These are phyloP conservation scores for Globisporangium carolinianum DNA, from an alignment of 352 stramenopile species.

Conservation along the genomic window DNA sequence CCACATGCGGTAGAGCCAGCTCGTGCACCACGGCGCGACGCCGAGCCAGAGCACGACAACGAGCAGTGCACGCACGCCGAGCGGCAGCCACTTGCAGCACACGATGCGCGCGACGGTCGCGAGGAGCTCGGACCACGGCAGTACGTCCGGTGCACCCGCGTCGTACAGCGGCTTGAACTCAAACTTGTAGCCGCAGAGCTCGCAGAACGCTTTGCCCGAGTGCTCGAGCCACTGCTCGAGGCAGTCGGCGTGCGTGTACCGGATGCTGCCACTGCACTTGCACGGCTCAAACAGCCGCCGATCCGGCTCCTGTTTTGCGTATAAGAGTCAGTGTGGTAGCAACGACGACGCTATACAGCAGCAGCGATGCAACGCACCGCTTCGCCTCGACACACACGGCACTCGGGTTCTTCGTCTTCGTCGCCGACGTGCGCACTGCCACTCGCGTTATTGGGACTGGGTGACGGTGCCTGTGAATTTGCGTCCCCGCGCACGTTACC, in stretches of 20 bases:
- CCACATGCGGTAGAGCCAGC: conserved; percentile 94
- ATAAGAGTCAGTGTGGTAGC: background rate
- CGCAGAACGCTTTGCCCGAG: conserved; percentile 88
- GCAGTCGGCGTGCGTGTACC: conserved; percentile 92
- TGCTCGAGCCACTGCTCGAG: conserved; percentile 92
- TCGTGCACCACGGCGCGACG: conserved; percentile 86
- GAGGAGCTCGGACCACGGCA: conserved; percentile 86
- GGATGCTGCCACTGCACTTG: conserved; percentile 94
- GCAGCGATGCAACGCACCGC: conserved; percentile 36
- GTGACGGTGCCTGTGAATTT: background rate
- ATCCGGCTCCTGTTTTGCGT: conserved; percentile 39
- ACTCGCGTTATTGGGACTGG: background rate
- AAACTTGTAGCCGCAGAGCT: conserved; percentile 92
- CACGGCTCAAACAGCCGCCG: conserved; percentile 82
- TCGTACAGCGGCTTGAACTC: conserved; percentile 91
- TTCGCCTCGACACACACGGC: conserved; percentile 90
- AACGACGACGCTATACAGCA: too few relatives aligned
- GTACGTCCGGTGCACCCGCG: conserved; percentile 67
- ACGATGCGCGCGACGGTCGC: conserved; percentile 73
- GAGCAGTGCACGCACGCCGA: conserved; percentile 64
- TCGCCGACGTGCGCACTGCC: background rate
- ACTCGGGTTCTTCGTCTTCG: conserved; percentile 86
- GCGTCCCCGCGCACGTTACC: background rate
- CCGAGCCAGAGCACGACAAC: conserved; percentile 84
- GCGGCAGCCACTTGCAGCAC: conserved; percentile 86